Percentiles rank a stretch among this genome's conserved stretches.
These are phyloP conservation scores for Trichomonascaceae sp. DNA, from an alignment of 1,139 yeast genomes.

Conservation along the genomic window DNA sequence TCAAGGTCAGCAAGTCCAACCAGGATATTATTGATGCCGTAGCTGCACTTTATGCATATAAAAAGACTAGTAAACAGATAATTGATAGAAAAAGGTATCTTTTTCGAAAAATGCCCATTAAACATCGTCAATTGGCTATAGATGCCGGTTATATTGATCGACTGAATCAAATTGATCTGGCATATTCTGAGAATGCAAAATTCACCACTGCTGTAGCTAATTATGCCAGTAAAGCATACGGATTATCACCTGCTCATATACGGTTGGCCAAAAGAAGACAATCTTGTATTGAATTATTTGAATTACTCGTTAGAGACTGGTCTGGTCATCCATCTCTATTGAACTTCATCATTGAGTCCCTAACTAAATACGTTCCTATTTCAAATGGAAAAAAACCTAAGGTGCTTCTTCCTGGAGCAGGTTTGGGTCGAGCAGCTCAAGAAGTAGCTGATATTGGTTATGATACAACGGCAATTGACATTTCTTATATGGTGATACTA, in stretches of 20 bases:
- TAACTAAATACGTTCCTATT: slow-evolving; percentile 31
- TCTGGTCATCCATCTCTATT: slow-evolving; percentile 40
- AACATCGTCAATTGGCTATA: slow-evolving; percentile 50
- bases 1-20: slow-evolving; percentile 8
- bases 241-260: slow-evolving; percentile 41
- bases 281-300: slow-evolving; percentile 57
- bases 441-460: slow-evolving; percentile 45
- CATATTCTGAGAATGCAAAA: slow-evolving; percentile 41
- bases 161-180: slow-evolving; percentile 41
- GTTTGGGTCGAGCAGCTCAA: slow-evolving; percentile 66
- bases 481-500: slow-evolving; percentile 64
- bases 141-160: slow-evolving; percentile 53
- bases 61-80: slow-evolving; percentile 36
- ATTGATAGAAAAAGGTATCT: slow-evolving; percentile 43
- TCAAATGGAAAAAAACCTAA: slow-evolving; percentile 23
- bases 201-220: slow-evolving; percentile 43
- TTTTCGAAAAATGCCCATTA: slow-evolving; percentile 46
- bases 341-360: slow-evolving; percentile 40
- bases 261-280: slow-evolving; percentile 38
- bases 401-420: slow-evolving; percentile 72
- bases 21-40: slow-evolving; percentile 39
- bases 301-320: slow-evolving; percentile 78
- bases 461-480: slow-evolving; percentile 63
- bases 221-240: slow-evolving; percentile 37
- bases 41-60: slow-evolving; percentile 45